Evolutionary conservation across 106 monocot genomes (phyloP).

Genomic region (Cymbidium sinense): DNA sequence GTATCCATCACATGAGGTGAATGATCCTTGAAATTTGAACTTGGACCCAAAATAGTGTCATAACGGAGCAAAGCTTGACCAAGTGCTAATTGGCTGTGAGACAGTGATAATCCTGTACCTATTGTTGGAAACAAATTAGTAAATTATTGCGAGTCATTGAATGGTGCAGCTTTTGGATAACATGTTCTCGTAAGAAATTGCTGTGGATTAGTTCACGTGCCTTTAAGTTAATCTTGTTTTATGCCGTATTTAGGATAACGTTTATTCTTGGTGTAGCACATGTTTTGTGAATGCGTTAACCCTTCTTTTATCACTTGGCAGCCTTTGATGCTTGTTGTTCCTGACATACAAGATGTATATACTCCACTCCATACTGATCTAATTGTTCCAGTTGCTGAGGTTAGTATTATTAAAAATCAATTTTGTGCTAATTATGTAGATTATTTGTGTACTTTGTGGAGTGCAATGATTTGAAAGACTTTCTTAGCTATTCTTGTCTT

Average conservation of each 20-base stretch:
- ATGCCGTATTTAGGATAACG: background rate
- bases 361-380: conserved; percentile 85
- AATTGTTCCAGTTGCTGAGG: conserved; percentile 84
- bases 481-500: conserved; percentile 24
- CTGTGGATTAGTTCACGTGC: background rate
- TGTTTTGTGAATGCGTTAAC: background rate
- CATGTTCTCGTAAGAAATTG: too few relatives aligned
- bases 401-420: conserved; percentile 22
- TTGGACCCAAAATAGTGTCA: background rate
- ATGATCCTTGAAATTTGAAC: background rate
- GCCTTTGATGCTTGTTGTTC: conserved; percentile 98
- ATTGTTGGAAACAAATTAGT: background rate
- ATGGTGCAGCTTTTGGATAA: too few relatives aligned
- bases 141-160: background rate
- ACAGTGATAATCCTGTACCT: background rate
- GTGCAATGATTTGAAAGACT: background rate
- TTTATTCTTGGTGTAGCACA: background rate
- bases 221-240: background rate
- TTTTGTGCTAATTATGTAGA: conserved; percentile 2
- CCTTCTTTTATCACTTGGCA: conserved; percentile 20
- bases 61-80: background rate
- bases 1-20: background rate
- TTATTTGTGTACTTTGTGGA: background rate
- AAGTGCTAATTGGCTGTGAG: background rate
- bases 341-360: conserved; percentile 97